These are phyloP conservation scores for Tulasnella sp. DNA, from an alignment of 768 basidiomycete species.

Conservation along the genomic window DNA sequence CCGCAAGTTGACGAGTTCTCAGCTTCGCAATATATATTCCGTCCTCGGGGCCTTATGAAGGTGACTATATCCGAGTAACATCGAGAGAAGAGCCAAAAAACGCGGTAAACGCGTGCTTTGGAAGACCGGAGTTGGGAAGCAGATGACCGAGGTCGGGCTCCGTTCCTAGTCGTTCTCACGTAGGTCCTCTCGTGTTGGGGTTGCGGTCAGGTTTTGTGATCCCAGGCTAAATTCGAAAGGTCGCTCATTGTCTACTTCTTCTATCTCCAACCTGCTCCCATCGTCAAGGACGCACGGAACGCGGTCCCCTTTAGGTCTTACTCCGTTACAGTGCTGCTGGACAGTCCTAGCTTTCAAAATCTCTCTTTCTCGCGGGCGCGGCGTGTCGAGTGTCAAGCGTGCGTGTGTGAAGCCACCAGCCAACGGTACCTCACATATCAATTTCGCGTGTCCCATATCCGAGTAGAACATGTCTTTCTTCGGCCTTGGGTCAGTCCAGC, in stretches of 20 bases:
- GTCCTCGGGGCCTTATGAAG: slow-evolving; percentile 5
- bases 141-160: background rate
- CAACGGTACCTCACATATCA: background rate
- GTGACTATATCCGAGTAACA: background rate
- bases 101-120: slow-evolving; percentile 10
- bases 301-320: background rate
- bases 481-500: slow-evolving; percentile 24
- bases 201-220: background rate
- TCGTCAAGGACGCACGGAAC: background rate
- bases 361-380: background rate
- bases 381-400: background rate
- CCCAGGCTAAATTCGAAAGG: slow-evolving; percentile 13
- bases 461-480: slow-evolving; percentile 31
- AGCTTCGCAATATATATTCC: slow-evolving; percentile 4
- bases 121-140: background rate
- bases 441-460: background rate
- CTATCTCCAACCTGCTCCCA: background rate
- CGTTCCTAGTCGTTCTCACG: background rate
- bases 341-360: slow-evolving; percentile 3
- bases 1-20: background rate
- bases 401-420: slow-evolving; percentile 14
- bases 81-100: background rate
- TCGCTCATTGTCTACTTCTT: background rate
- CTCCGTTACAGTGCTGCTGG: slow-evolving; percentile 1
- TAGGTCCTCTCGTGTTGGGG: background rate